Percentiles rank a stretch among this genome's conserved stretches.
Evolutionary conservation across 805 yeast species (phyloP).

Genomic region (Pichia occidentalis): DNA sequence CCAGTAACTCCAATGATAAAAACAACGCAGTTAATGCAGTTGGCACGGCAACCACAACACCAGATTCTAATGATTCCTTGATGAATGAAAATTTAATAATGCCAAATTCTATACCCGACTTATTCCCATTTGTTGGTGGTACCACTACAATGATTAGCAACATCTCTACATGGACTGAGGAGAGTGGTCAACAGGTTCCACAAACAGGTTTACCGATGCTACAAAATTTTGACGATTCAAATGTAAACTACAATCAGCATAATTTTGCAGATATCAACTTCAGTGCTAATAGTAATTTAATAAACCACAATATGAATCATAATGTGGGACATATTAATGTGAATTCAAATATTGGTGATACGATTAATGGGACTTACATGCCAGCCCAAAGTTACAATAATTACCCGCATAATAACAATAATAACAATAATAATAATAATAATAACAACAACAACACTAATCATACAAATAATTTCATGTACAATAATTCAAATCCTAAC

Average conservation of each 20-base stretch:
- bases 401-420: constrained; percentile 2
- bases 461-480: not conserved
- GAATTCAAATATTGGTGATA: not conserved
- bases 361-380: too few relatives aligned
- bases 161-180: constrained; percentile 55
- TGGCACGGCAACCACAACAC: constrained; percentile 6
- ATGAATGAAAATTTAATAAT: constrained; percentile 16
- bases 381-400: too few relatives aligned
- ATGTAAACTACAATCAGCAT: too few relatives aligned
- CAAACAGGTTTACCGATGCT: constrained; percentile 30
- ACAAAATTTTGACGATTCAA: constrained; percentile 13
- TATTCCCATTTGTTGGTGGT: constrained; percentile 36
- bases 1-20: not conserved
- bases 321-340: not conserved
- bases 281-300: not conserved
- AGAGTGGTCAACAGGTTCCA: constrained; percentile 36
- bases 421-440: not conserved
- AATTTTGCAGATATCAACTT: too few relatives aligned
- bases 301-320: not conserved
- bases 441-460: not conserved
- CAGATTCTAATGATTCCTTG: constrained; percentile 12
- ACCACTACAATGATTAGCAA: constrained; percentile 56
- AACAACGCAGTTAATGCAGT: too few relatives aligned
- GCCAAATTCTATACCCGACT: constrained; percentile 24
- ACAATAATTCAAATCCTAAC: constrained; percentile 1